A percentile compares a stretch with the other conserved stretches of the same genome.
Conservation (phyloP, 2,329 filamentous ascomycete species). For the Fusarium sp. region DNA sequence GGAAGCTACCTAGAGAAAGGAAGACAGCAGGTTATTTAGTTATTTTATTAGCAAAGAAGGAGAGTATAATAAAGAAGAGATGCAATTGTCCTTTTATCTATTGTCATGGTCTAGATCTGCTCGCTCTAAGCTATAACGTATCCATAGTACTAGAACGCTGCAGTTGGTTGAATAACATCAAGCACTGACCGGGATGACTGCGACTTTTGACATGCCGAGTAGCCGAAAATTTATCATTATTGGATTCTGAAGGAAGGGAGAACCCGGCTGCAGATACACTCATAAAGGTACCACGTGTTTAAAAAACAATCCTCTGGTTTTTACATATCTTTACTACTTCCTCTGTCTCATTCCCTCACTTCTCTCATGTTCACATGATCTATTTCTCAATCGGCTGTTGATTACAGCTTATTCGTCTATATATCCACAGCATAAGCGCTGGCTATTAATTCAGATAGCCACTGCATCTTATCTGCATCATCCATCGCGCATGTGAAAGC, state of each 20-base stretch:
- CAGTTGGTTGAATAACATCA: not conserved
- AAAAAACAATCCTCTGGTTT: not conserved
- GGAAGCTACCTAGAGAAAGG: not conserved
- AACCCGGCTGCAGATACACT: not conserved
- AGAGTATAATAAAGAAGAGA: not conserved
- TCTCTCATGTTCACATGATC: not conserved
- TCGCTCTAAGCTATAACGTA: not conserved
- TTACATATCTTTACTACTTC: not conserved
- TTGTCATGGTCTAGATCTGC: not conserved
- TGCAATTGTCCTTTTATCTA: not conserved
- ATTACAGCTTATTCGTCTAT: too few relatives aligned
- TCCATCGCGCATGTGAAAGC: too few relatives aligned
- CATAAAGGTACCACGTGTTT: not conserved
- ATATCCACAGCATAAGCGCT: not conserved
- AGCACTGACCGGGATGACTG: not conserved
- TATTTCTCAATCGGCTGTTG: not conserved
- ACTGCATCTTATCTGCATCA: not conserved
- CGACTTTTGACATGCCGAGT: not conserved
- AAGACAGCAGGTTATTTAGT: too few relatives aligned
- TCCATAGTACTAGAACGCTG: not conserved
- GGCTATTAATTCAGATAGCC: not conserved
- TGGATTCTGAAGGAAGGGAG: not conserved
- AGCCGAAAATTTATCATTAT: not conserved
- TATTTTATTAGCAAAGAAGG: not conserved
- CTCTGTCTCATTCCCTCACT: not conserved